These are phyloP conservation scores for Penicillium sp. DNA, from an alignment of 2,329 filamentous ascomycete genomes.

Conservation along the genomic window DNA sequence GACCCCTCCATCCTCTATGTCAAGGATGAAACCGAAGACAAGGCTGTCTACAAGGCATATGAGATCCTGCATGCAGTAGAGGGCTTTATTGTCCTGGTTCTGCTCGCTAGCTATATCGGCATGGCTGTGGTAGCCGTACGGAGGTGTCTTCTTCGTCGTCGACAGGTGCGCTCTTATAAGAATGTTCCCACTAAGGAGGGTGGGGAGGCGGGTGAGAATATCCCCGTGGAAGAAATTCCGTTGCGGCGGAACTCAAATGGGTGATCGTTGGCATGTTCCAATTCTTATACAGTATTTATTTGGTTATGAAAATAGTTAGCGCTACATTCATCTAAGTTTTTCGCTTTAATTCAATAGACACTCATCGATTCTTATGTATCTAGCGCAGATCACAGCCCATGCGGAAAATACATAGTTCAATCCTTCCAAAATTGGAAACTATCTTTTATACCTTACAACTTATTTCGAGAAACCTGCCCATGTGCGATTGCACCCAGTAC, in stretches of 20 bases:
- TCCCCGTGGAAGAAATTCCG: conserved; percentile 8
- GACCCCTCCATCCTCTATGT: conserved; percentile 14
- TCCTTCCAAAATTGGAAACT: no score
- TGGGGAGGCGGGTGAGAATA: background rate
- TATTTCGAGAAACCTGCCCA: no score
- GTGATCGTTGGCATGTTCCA: background rate
- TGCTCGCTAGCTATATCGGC: conserved; percentile 7
- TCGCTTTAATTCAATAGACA: no score
- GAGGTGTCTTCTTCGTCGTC: conserved; percentile 20
- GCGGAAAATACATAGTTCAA: no score
- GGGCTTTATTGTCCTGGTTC: conserved; percentile 1
- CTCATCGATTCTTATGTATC: no score
- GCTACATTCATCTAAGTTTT: no score
- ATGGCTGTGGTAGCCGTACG: conserved; percentile 19
- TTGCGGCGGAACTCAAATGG: background rate
- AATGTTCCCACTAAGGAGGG: conserved; percentile 25
- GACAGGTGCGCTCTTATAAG: conserved; percentile 22
- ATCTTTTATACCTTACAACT: no score
- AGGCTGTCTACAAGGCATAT: conserved; percentile 23
- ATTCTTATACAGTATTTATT: background rate
- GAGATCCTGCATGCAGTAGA: conserved; percentile 22
- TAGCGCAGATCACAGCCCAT: no score
- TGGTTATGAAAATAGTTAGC: background rate
- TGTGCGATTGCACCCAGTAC: no score
- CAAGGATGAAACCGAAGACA: conserved; percentile 7